phyloP scores from a whole-genome alignment of 2,329 filamentous ascomycete genomes.

The Thielaviopsis ethacetica region DNA sequence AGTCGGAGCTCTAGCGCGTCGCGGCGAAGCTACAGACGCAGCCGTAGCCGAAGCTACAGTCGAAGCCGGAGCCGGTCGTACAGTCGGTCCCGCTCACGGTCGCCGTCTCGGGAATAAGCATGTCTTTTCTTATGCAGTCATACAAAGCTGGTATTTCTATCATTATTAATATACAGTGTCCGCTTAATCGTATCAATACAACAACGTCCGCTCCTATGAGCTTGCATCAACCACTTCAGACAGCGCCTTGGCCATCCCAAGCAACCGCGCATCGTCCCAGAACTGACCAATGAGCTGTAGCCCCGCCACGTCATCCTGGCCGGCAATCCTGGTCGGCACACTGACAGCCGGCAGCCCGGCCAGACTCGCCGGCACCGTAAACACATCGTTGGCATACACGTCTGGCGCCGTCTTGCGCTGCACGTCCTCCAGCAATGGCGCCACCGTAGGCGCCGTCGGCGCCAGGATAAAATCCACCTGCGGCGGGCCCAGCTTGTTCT shows the following conservation, averaged over 20 bases:
- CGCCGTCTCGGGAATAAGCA: background rate
- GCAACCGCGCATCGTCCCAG: slow-evolving; percentile 52
- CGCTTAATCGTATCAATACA: background rate
- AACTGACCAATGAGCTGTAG: slow-evolving; percentile 71
- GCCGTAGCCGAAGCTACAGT: slow-evolving; percentile 13
- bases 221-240: slow-evolving; percentile 12
- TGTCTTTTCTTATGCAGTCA: background rate
- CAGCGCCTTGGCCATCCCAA: slow-evolving; percentile 38
- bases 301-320: slow-evolving; percentile 27
- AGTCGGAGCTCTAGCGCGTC: background rate
- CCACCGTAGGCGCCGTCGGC: slow-evolving; percentile 66
- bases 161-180: too few relatives aligned
- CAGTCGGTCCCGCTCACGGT: background rate
- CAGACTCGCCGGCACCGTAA: slow-evolving; percentile 86
- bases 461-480: slow-evolving; percentile 76
- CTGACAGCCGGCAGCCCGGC: slow-evolving; percentile 82
- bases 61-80: slow-evolving; percentile 6
- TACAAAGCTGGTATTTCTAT: background rate
- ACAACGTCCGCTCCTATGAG: slow-evolving; percentile 14
- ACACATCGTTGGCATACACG: slow-evolving; percentile 82
- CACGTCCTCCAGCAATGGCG: slow-evolving; percentile 49
- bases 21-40: slow-evolving; percentile 10
- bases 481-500: slow-evolving; percentile 39
- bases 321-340: slow-evolving; percentile 36
- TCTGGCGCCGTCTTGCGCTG: slow-evolving; percentile 40